Percentiles rank a stretch among this genome's conserved stretches.
Evolutionary conservation across 2,329 filamentous ascomycete genomes (phyloP).

Genomic region (Zasmidium cellare): DNA sequence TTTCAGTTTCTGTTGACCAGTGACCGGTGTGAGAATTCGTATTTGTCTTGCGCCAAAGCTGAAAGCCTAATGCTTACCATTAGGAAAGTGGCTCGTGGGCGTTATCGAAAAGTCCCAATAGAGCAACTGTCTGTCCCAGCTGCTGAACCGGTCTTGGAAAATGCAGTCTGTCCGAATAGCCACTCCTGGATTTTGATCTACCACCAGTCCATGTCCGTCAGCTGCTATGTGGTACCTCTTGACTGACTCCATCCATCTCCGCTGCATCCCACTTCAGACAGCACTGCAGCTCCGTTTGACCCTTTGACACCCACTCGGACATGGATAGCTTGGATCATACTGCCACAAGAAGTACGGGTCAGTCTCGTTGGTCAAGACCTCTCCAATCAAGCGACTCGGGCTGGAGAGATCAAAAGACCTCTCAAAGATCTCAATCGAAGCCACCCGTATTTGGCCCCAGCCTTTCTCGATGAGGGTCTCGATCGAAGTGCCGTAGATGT

Average conservation of each 20-base stretch:
- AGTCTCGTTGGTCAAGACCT: constrained; percentile 54
- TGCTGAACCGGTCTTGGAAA: too few relatives aligned
- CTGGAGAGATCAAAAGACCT: constrained; percentile 40
- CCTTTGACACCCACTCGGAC: constrained; percentile 38
- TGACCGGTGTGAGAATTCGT: neutral
- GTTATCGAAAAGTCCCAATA: neutral
- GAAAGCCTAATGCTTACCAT: neutral
- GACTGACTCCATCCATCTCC: too few relatives aligned
- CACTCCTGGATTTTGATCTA: too few relatives aligned
- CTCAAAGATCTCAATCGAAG: constrained; percentile 49
- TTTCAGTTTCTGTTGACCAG: too few relatives aligned
- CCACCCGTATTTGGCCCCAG: constrained; percentile 54
- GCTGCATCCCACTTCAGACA: neutral
- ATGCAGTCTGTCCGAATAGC: neutral
- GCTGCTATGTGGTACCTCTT: too few relatives aligned
- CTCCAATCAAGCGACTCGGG: constrained; percentile 44
- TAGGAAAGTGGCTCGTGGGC: neutral
- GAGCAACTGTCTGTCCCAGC: neutral
- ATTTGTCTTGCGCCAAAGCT: neutral
- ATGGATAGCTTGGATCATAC: constrained; percentile 41
- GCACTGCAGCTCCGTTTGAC: constrained; percentile 10
- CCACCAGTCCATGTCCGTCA: too few relatives aligned
- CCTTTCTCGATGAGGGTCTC: constrained; percentile 47
- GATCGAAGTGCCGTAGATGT: constrained; percentile 56
- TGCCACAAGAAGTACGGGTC: constrained; percentile 58